phyloP scores from a whole-genome alignment of 2,329 filamentous ascomycete species.

The Trichoderma oligosporum region DNA sequence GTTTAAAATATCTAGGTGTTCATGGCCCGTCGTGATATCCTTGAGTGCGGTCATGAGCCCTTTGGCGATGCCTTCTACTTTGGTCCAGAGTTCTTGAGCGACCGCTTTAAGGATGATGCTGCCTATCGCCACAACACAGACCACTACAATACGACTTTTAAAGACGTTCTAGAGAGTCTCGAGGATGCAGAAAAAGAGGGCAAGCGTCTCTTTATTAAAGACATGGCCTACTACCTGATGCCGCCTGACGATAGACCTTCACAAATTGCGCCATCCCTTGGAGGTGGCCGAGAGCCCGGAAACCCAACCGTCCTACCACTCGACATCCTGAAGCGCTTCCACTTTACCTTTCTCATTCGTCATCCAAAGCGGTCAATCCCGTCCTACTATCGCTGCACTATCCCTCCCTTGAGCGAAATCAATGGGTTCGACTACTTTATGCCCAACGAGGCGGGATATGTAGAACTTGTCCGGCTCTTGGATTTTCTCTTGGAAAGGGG shows the following conservation, averaged over 20 bases:
- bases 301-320: slow-evolving; percentile 85
- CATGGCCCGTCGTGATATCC: slow-evolving; percentile 81
- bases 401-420: slow-evolving; percentile 75
- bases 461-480: slow-evolving; percentile 80
- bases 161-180: slow-evolving; percentile 72
- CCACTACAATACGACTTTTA: slow-evolving; percentile 67
- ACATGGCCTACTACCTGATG: slow-evolving; percentile 90
- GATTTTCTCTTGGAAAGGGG: slow-evolving; percentile 71
- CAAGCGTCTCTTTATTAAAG: slow-evolving; percentile 96
- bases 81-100: slow-evolving; percentile 80
- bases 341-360: slow-evolving; percentile 95
- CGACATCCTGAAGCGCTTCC: slow-evolving; percentile 71
- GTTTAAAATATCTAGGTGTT: slow-evolving; percentile 63
- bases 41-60: slow-evolving; percentile 87
- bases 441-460: slow-evolving; percentile 84
- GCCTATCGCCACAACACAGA: slow-evolving; percentile 56
- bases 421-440: slow-evolving; percentile 88
- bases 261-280: slow-evolving; percentile 74
- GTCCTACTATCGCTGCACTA: slow-evolving; percentile 89
- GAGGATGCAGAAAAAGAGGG: slow-evolving; percentile 71
- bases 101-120: slow-evolving; percentile 70
- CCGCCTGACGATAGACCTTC: slow-evolving; percentile 67
- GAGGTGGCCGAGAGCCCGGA: slow-evolving; percentile 57
- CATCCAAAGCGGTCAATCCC: slow-evolving; percentile 90
- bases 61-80: slow-evolving; percentile 97